A percentile compares a stretch with the other conserved stretches of the same genome.
Evolutionary conservation across 805 yeast genomes (phyloP).

Genomic region (Starmerella cellae): DNA sequence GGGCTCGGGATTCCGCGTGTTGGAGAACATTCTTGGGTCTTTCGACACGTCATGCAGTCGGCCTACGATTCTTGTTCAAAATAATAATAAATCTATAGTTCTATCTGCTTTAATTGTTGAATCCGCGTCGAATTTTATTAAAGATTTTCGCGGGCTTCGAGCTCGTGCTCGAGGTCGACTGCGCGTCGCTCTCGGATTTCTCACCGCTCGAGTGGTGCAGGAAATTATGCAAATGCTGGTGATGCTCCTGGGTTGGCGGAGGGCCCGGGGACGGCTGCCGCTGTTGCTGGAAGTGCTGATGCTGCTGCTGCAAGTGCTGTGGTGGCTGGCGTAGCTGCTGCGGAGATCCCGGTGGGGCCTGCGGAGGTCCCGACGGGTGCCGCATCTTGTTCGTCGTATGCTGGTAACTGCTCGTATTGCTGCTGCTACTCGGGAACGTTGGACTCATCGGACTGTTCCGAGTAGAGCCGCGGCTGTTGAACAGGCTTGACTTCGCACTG

Average conservation of each 20-base stretch:
- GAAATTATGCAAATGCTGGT: too few species aligned
- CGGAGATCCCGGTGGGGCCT: conserved; percentile 12
- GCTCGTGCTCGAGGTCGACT: neutral
- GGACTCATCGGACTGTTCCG: too few species aligned
- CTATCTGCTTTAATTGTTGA: too few species aligned
- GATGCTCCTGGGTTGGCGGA: too few species aligned
- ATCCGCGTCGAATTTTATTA: neutral
- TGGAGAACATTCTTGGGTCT: too few species aligned
- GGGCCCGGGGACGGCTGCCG: too few species aligned
- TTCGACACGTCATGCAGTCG: too few species aligned
- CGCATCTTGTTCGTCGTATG: neutral
- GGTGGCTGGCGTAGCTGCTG: neutral
- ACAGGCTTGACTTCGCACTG: neutral
- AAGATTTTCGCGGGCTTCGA: neutral
- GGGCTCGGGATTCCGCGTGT: too few species aligned
- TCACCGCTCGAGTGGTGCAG: neutral
- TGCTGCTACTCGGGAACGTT: too few species aligned
- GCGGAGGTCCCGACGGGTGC: neutral
- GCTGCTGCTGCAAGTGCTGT: neutral
- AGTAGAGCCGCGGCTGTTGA: too few species aligned
- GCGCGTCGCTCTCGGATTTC: neutral
- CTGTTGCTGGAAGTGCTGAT: neutral
- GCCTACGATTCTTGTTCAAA: too few species aligned
- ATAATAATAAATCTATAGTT: too few species aligned
- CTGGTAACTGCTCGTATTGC: neutral